These are phyloP conservation scores for Starmerella lactis-condensi DNA, from an alignment of 805 yeast genomes.

Conservation along the genomic window DNA sequence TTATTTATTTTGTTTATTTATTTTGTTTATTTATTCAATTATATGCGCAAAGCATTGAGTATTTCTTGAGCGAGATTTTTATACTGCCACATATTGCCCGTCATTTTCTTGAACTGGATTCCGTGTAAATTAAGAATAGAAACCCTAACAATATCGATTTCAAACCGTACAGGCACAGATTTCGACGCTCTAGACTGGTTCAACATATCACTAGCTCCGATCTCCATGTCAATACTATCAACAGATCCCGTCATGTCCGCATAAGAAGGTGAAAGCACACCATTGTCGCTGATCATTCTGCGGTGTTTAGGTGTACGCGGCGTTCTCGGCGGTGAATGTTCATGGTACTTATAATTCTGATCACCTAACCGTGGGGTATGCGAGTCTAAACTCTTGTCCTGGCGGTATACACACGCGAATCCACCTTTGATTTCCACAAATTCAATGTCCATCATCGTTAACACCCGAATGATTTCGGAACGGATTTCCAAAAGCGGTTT, in stretches of 20 bases:
- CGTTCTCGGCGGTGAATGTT: constrained; percentile 6
- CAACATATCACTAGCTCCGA: constrained; percentile 24
- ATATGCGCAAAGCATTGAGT: constrained; percentile 50
- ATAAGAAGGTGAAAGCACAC: constrained; percentile 8
- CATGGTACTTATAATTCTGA: not conserved
- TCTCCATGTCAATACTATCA: constrained; percentile 21
- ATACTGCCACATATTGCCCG: constrained; percentile 91
- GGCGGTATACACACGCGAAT: constrained; percentile 61
- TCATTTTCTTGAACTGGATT: constrained; percentile 79
- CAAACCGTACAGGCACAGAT: constrained; percentile 58
- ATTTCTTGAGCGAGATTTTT: constrained; percentile 78
- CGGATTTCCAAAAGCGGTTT: constrained; percentile 79
- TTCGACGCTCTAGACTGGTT: constrained; percentile 16
- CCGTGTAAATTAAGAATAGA: constrained; percentile 82
- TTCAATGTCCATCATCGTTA: constrained; percentile 57
- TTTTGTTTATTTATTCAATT: constrained; percentile 8
- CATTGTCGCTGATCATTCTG: constrained; percentile 11
- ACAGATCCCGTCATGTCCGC: constrained; percentile 8
- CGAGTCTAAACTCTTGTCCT: constrained; percentile 13
- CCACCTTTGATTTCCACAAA: constrained; percentile 89
- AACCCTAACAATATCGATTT: constrained; percentile 78
- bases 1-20: not conserved
- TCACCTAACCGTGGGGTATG: constrained; percentile 1
- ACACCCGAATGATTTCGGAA: constrained; percentile 58
- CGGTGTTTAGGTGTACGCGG: constrained; percentile 12